Evolutionary conservation across 805 yeast genomes (phyloP).

Genomic region (Cyberlindnera euphorbiae): DNA sequence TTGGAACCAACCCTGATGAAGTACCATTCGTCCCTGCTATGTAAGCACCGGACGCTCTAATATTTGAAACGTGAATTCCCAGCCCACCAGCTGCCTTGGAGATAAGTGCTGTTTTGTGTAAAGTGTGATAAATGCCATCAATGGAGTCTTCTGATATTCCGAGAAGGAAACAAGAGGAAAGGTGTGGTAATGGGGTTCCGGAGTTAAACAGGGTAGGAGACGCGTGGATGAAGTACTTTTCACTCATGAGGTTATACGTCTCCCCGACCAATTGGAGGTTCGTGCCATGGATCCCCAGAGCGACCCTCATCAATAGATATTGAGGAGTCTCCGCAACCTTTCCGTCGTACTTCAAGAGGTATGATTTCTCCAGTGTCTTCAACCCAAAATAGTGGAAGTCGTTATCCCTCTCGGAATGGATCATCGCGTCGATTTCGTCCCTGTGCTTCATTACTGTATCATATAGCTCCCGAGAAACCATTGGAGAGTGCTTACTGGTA

Average conservation of each 20-base stretch:
- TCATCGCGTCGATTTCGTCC: conserved; percentile 65
- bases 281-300: conserved; percentile 84
- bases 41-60: conserved; percentile 83
- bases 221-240: conserved; percentile 85
- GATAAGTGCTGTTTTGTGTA: conserved; percentile 83
- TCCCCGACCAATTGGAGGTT: conserved; percentile 65
- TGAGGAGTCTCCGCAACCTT: conserved; percentile 86
- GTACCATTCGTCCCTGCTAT: conserved; percentile 92
- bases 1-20: conserved; percentile 89
- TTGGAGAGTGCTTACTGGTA: conserved; percentile 50
- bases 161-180: conserved; percentile 89
- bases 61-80: conserved; percentile 84
- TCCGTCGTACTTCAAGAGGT: conserved; percentile 61
- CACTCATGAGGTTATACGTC: conserved; percentile 86
- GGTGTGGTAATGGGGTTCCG: conserved; percentile 78
- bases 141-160: conserved; percentile 93
- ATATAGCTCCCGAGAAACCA: conserved; percentile 65
- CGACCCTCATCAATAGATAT: conserved; percentile 83
- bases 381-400: conserved; percentile 81
- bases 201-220: conserved; percentile 96
- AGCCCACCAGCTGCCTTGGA: conserved; percentile 96
- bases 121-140: conserved; percentile 89
- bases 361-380: conserved; percentile 87
- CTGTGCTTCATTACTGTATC: conserved; percentile 57
- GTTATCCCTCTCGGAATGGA: conserved; percentile 74